phyloP scores from a whole-genome alignment of 1,284 basidiomycete genomes.

The Pseudozyma thailandica region DNA sequence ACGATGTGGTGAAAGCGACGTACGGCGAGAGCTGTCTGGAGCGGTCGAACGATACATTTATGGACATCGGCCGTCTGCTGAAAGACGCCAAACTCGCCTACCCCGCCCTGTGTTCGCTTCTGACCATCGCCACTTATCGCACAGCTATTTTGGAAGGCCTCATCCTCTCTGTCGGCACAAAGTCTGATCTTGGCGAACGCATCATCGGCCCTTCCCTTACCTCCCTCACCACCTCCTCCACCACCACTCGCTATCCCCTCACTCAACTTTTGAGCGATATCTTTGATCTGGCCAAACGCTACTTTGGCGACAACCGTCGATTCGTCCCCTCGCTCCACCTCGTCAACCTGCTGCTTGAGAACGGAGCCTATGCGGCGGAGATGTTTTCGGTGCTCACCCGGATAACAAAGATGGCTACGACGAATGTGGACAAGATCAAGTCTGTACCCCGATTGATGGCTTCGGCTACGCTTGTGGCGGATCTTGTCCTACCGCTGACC shows the following conservation, averaged over 20 bases:
- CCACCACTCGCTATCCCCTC: background rate
- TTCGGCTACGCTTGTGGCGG: slow-evolving; percentile 20
- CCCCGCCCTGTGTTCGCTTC: slow-evolving; percentile 13
- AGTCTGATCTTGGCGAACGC: slow-evolving; percentile 47
- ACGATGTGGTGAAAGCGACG: slow-evolving; percentile 23
- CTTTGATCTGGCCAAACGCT: slow-evolving; percentile 14
- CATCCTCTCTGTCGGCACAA: slow-evolving; percentile 41
- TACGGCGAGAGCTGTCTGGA: slow-evolving; percentile 8
- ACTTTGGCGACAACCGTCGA: slow-evolving; percentile 51
- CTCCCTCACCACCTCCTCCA: slow-evolving; percentile 3
- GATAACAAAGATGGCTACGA: slow-evolving; percentile 21
- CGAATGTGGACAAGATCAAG: slow-evolving; percentile 22
- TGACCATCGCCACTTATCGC: slow-evolving; percentile 29
- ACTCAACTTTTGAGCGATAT: slow-evolving; percentile 22
- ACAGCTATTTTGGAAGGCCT: slow-evolving; percentile 31
- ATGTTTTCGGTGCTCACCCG: background rate
- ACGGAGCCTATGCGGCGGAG: slow-evolving; percentile 7
- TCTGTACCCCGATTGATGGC: slow-evolving; percentile 17
- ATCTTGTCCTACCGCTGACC: slow-evolving; percentile 9
- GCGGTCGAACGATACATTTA: background rate
- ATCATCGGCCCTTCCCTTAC: slow-evolving; percentile 23
- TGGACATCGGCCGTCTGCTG: slow-evolving; percentile 12
- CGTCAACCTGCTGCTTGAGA: slow-evolving; percentile 50
- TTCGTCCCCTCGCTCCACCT: slow-evolving; percentile 49
- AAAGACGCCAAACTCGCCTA: slow-evolving; percentile 35